Base-by-base conservation (phyloP, 352 stramenopile species). In the Phytophthora rubi region DNA sequence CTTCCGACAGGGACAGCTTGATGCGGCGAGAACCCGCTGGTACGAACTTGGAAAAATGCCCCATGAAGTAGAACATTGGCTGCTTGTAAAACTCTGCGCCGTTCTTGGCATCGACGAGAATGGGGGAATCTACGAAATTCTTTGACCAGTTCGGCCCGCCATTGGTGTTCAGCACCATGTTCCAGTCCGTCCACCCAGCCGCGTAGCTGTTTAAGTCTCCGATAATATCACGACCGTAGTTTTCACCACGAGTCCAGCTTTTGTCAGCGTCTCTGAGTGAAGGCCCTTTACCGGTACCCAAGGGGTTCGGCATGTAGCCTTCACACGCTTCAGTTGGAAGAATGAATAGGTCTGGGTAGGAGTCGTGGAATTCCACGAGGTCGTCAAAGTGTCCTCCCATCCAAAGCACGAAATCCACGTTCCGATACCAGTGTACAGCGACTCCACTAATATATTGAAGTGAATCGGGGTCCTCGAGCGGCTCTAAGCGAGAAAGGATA, bases 141-240 rank as follows among this genome's bases (percentile, higher is more conserved):
- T 74, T 57, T 18, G 75, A 69, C 85, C 92, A 94, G 59, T 89
- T 94, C 4, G 91, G 90, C 0, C 90, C 91, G 8, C 84, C 82
- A 6, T 59, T 62, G 32, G 79, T 83, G 68, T 93, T 73, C 18
- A 97, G 76, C 52, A 82, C 70, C n/a, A 97, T 53, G 69, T 97
- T 97, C 89, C 91, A 97, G 78, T 97, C 87, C 18, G 75, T 89
- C 88, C 88, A 97, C 3, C 88, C 88, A 6, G 70, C 59, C 13
- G 85, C 84, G 64, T 82, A 84, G 75, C 90, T 93, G 57, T 81
- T 84, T 7, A 95, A 53, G 68, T 97, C 86, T 55, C 87, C 79
- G 55, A 97, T 89, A 62, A 97, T 95, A 70, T 97, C 89, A 42
- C 89, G 86, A 21, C 76, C 83, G 55, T 95, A 92, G 60, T 87